Evolutionary conservation across 495 filamentous ascomycete species (phyloP), one percentile per base, ranked within the genome.

Genomic region (Podospora pseudoanserina): DNA sequence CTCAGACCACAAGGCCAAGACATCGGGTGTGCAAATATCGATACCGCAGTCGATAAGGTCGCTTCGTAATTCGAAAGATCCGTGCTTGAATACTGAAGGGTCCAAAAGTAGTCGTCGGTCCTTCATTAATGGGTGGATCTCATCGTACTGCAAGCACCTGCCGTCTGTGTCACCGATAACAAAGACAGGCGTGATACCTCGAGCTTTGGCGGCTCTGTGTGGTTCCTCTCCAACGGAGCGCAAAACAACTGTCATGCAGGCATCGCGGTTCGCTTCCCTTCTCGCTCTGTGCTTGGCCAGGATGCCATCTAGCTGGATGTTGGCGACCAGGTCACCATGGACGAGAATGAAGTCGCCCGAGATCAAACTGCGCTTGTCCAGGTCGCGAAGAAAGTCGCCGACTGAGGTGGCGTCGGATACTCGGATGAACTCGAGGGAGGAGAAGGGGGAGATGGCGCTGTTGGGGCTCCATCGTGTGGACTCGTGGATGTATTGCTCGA

Each of bases 171-270:
- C 89, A 71, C 97, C 93, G 68, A 97, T 84, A 23, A 96, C 87
- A 75, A 97, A 99, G 6, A 93, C 86, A 0, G 94, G 94, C 16
- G 85, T 88, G 67, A 90, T 85, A 1, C 88, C 87, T 53, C 89
- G 86, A 2, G 88, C 82, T 79, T 92, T 93, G 32, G 90, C 66
- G 26, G 71, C 92, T 20, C 90, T 83, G 78, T 97, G 92, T 30
- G 76, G 70, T 23, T 79, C 82, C 2, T 82, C 79, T n/a, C 92
- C 92, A 2, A 88, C 91, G 78, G 93, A 87, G 60, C 91, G 86
- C 63, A 98, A 80, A 26, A 99, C 84, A 88, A 98, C 93, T 27
- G 95, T 99, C 96, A 99, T 99, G 79, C 97, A 97, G 16, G 94
- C 92, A 76, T 97, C 93, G 75, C 95, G 94, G 79, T 96, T 91